Percentiles rank a stretch among this genome's conserved stretches.
phyloP scores from a whole-genome alignment of 306 rosid genomes.

The Cicer yamashitae region DNA sequence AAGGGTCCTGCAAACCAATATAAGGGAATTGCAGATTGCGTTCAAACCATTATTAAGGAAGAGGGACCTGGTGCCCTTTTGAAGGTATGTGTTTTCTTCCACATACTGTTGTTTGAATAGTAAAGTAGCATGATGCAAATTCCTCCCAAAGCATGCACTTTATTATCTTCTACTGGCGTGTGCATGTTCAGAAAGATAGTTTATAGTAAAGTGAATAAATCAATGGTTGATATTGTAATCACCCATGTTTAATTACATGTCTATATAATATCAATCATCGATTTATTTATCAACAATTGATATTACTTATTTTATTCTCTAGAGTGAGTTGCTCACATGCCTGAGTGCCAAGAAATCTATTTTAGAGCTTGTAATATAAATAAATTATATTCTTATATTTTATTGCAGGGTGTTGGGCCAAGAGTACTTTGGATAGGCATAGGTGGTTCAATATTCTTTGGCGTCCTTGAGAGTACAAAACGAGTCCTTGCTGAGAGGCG shows the following conservation, averaged over 20 bases:
- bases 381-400: slow-evolving; percentile 12
- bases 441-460: slow-evolving; percentile 84
- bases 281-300: too few relatives aligned
- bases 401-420: slow-evolving; percentile 72
- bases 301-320: too few relatives aligned
- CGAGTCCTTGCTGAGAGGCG: slow-evolving; percentile 65
- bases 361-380: neutral
- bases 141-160: slow-evolving; percentile 26
- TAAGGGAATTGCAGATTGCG: slow-evolving; percentile 85
- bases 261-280: too few relatives aligned
- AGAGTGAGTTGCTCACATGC: too few relatives aligned
- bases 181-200: neutral
- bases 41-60: slow-evolving; percentile 87
- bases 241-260: too few relatives aligned
- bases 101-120: slow-evolving; percentile 13
- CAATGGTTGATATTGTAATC: too few relatives aligned
- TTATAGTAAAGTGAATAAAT: too few relatives aligned
- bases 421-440: slow-evolving; percentile 88
- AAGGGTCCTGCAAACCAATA: slow-evolving; percentile 89
- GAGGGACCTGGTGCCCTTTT: slow-evolving; percentile 84
- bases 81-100: slow-evolving; percentile 64
- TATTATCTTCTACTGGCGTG: slow-evolving; percentile 1
- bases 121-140: slow-evolving; percentile 34
- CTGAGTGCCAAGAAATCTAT: neutral
- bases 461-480: slow-evolving; percentile 77